phyloP scores from a whole-genome alignment of 2,329 filamentous ascomycete species.

The Colletotrichum sp. region DNA sequence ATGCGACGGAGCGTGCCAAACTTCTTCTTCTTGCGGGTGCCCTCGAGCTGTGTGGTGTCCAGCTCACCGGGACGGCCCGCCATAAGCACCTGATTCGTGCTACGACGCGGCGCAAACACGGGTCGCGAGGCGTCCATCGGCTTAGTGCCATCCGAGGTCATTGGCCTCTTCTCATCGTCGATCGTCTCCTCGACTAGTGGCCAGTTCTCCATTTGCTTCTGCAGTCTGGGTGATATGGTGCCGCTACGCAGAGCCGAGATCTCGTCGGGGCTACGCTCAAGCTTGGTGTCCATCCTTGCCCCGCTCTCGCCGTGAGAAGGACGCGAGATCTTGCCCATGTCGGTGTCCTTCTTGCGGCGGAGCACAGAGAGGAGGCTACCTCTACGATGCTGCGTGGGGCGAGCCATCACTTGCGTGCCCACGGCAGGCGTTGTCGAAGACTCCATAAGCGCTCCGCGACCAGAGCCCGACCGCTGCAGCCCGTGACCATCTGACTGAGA shows the following conservation, averaged over 20 bases:
- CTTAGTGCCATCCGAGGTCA: slow-evolving; percentile 36
- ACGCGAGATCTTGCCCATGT: slow-evolving; percentile 59
- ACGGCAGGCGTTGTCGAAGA: slow-evolving; percentile 25
- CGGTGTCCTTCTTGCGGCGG: slow-evolving; percentile 66
- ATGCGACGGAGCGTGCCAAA: slow-evolving; percentile 70
- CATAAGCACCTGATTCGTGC: slow-evolving; percentile 34
- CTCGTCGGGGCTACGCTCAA: slow-evolving; percentile 64
- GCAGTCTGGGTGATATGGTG: slow-evolving; percentile 28
- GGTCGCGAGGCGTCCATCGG: slow-evolving; percentile 24
- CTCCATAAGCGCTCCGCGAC: slow-evolving; percentile 38
- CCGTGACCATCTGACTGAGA: slow-evolving; percentile 22
- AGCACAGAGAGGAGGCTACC: slow-evolving; percentile 64
- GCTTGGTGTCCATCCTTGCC: slow-evolving; percentile 64
- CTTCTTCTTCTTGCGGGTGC: slow-evolving; percentile 59
- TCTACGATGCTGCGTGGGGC: slow-evolving; percentile 40
- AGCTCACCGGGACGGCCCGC: neutral
- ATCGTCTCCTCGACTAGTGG: slow-evolving; percentile 43
- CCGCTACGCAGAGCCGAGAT: slow-evolving; percentile 50
- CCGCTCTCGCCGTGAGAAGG: slow-evolving; percentile 59
- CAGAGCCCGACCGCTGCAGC: slow-evolving; percentile 47
- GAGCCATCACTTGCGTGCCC: slow-evolving; percentile 22
- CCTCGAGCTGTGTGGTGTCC: slow-evolving; percentile 18
- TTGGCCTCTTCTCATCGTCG: slow-evolving; percentile 32
- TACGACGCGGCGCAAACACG: slow-evolving; percentile 39
- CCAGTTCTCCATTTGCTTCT: slow-evolving; percentile 45